Evolutionary conservation across 768 basidiomycete species (phyloP).

Genomic region (Hydnum rufescens): DNA sequence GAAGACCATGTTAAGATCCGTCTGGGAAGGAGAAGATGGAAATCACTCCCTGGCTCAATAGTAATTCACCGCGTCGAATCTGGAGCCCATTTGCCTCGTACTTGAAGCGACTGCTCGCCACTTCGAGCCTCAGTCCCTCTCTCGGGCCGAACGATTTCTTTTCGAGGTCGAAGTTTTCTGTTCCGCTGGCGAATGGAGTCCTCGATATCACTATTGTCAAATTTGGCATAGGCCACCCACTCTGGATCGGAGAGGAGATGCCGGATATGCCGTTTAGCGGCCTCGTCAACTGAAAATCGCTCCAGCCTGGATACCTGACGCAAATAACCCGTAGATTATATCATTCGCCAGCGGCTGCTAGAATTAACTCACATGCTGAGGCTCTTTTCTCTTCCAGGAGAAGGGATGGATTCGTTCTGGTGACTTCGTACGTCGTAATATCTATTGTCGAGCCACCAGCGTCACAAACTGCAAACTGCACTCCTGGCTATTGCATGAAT

Average conservation of each 20-base stretch:
- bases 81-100: not conserved
- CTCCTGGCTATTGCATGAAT: too few species aligned
- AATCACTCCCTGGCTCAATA: not conserved
- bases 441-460: slow-evolving; percentile 3
- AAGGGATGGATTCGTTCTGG: not conserved
- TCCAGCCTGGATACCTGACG: slow-evolving; percentile 1
- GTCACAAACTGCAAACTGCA: too few species aligned
- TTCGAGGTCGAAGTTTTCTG: not conserved
- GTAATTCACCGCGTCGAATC: not conserved
- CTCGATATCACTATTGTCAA: too few species aligned
- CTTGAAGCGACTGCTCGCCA: not conserved
- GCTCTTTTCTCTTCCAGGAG: not conserved
- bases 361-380: slow-evolving; percentile 2
- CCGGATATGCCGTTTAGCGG: not conserved
- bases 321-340: not conserved
- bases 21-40: not conserved
- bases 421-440: not conserved
- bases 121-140: not conserved
- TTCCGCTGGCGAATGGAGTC: too few species aligned
- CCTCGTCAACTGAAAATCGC: not conserved
- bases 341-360: too few species aligned
- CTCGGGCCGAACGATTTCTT: not conserved
- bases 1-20: not conserved
- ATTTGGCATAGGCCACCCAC: not conserved
- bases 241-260: not conserved